These are phyloP conservation scores for Globisporangium viniferum DNA, from an alignment of 352 stramenopile genomes.

Conservation along the genomic window DNA sequence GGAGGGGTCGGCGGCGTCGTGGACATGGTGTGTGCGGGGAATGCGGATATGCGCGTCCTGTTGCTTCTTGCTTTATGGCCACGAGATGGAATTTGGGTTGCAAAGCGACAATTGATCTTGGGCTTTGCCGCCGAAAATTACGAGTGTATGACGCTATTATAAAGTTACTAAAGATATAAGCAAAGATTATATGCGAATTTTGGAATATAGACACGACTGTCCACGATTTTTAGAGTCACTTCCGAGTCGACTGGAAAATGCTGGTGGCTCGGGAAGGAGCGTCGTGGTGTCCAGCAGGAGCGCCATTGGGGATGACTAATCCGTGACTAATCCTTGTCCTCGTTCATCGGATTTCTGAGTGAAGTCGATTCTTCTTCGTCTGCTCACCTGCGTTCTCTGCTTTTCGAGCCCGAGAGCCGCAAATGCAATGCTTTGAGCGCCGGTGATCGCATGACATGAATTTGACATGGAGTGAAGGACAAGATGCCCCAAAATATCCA, in stretches of 20 bases:
- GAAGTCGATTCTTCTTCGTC: not conserved
- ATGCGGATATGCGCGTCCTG: not conserved
- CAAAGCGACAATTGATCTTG: not conserved
- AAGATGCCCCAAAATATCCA: too few species aligned
- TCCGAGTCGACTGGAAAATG: not conserved
- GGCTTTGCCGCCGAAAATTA: not conserved
- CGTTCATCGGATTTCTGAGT: not conserved
- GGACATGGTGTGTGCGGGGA: not conserved
- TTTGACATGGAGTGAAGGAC: too few species aligned
- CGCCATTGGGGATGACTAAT: not conserved
- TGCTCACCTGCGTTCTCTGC: too few species aligned
- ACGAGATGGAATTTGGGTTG: not conserved
- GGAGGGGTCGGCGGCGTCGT: constrained; percentile 33
- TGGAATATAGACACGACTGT: not conserved
- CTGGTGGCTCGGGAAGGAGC: not conserved
- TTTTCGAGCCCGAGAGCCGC: too few species aligned
- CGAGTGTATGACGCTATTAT: not conserved
- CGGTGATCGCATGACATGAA: too few species aligned
- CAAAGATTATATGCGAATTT: not conserved
- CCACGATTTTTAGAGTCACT: not conserved
- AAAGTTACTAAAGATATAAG: not conserved
- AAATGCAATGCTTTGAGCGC: too few species aligned
- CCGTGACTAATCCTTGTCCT: not conserved
- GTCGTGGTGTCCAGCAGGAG: too few species aligned
- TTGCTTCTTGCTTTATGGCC: constrained; percentile 5